phyloP scores from a whole-genome alignment of 331 rosid genomes.

The Arachis monticola region DNA sequence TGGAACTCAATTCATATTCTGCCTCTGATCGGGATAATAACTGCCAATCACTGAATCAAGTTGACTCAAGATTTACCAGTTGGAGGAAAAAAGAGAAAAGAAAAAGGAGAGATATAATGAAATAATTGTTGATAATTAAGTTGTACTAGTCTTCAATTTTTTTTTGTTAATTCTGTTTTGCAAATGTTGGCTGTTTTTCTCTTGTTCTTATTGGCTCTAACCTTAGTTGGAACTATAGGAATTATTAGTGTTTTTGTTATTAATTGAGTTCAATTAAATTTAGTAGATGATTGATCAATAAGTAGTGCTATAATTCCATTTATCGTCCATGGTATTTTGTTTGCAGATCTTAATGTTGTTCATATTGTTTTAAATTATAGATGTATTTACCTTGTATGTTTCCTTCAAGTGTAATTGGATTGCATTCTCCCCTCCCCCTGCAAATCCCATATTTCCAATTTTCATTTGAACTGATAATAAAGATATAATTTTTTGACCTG shows the following conservation, averaged over 20 bases:
- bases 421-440: not conserved
- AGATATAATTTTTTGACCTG: too few species aligned
- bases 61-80: slow-evolving; percentile 43
- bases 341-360: slow-evolving; percentile 30
- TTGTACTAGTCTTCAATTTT: slow-evolving; percentile 48
- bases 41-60: slow-evolving; percentile 38
- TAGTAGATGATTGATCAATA: slow-evolving; percentile 45
- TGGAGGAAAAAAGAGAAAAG: slow-evolving; percentile 16
- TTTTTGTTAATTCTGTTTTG: not conserved
- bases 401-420: slow-evolving; percentile 20
- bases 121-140: slow-evolving; percentile 53
- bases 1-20: slow-evolving; percentile 39
- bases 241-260: slow-evolving; percentile 53
- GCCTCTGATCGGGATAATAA: slow-evolving; percentile 35
- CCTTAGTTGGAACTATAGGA: slow-evolving; percentile 56
- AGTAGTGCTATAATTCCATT: slow-evolving; percentile 39
- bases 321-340: slow-evolving; percentile 31
- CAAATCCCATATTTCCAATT: too few species aligned
- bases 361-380: slow-evolving; percentile 36
- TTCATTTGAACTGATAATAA: too few species aligned
- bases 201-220: slow-evolving; percentile 51
- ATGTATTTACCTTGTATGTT: slow-evolving; percentile 24
- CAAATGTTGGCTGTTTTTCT: slow-evolving; percentile 44
- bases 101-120: slow-evolving; percentile 31
- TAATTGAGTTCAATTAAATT: slow-evolving; percentile 44